A percentile compares a stretch with the other conserved stretches of the same genome.
phyloP scores from a whole-genome alignment of 2,329 filamentous ascomycete species.

The Rosellinia necatrix region DNA sequence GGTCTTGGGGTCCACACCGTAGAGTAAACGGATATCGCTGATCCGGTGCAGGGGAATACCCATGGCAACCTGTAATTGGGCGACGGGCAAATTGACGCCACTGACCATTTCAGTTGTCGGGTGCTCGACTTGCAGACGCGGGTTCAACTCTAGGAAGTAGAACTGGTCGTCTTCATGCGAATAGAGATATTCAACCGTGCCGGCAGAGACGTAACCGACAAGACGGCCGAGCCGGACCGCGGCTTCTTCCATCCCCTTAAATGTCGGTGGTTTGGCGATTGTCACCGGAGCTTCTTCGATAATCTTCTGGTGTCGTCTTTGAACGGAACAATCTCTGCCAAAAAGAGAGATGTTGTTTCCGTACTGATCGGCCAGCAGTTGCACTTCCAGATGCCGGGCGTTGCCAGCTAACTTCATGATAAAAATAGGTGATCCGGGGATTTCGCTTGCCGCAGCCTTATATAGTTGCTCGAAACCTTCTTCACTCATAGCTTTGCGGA shows the following conservation, averaged over 20 bases:
- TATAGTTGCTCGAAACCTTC: constrained; percentile 86
- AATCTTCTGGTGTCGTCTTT: constrained; percentile 98
- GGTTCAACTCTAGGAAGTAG: constrained; percentile 98
- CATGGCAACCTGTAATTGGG: constrained; percentile 98
- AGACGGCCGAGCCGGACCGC: constrained; percentile 91
- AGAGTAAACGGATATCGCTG: constrained; percentile 92
- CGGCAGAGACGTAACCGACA: constrained; percentile 97
- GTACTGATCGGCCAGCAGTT: constrained; percentile 97
- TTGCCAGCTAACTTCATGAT: constrained; percentile 99
- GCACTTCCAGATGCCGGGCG: constrained; percentile 94
- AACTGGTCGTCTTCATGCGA: constrained; percentile 98
- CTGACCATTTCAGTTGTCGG: constrained; percentile 99
- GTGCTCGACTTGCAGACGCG: constrained; percentile 98
- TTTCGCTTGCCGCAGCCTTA: constrained; percentile 95
- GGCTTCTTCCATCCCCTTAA: constrained; percentile 95
- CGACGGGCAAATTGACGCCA: constrained; percentile 94
- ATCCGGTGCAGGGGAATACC: constrained; percentile 95
- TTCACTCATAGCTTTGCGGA: constrained; percentile 88
- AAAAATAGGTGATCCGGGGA: constrained; percentile 98
- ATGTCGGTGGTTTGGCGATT: constrained; percentile 85
- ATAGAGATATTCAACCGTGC: constrained; percentile 98
- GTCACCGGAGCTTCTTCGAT: constrained; percentile 99
- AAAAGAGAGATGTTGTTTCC: constrained; percentile 99
- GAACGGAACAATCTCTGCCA: constrained; percentile 97
- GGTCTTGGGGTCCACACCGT: constrained; percentile 90